phyloP scores from a whole-genome alignment of 345 rosid species.

The Eucalyptus lansdowneana region DNA sequence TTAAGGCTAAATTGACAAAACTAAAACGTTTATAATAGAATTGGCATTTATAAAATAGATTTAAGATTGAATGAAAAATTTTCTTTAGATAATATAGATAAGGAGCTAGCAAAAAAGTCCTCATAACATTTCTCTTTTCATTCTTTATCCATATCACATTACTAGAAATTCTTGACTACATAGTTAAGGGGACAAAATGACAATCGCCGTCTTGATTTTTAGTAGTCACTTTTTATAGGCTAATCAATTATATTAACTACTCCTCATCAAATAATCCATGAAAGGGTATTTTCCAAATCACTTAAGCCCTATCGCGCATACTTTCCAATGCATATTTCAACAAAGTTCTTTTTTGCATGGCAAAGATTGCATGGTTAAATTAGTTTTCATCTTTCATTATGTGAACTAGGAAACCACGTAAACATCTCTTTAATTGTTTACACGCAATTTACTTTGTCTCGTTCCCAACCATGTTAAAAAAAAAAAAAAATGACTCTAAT shows the following conservation, averaged over 20 bases:
- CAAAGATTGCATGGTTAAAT: neutral
- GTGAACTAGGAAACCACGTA: neutral
- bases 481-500: neutral
- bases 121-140: neutral
- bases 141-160: neutral
- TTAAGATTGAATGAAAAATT: neutral
- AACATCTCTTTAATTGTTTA: neutral
- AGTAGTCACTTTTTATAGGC: neutral
- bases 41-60: neutral
- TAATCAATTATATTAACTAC: neutral
- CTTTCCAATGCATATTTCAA: neutral
- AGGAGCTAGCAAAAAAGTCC: neutral
- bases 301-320: neutral
- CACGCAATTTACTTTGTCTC: neutral
- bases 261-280: neutral
- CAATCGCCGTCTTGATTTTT: neutral
- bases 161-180: neutral
- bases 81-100: neutral
- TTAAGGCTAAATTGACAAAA: neutral
- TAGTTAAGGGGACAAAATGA: neutral
- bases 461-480: neutral
- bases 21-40: neutral
- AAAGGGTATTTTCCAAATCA: neutral
- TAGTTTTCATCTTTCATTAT: neutral
- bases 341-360: neutral